Base-by-base conservation (phyloP, 306 rosid genomes). In the Trifolium subterraneum region DNA sequence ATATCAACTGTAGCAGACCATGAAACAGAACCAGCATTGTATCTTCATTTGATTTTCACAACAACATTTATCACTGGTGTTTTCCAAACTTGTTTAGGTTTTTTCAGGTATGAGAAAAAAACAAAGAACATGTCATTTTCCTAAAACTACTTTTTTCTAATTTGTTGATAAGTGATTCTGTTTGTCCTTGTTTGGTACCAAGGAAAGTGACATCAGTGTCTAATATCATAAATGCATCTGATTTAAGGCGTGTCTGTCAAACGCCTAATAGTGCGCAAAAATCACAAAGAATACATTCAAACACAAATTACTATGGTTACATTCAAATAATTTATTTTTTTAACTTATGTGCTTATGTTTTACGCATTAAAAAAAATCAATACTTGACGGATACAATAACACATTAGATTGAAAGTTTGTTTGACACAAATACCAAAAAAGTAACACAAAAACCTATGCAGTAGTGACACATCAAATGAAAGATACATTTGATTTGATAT, bases 11-110 rank as follows among this genome's bases (percentile, higher is more conserved):
- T 86, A 2, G 89, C 13, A 4, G 11, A 80, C 6, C 90, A 88
- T 1, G 51, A 10, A 0, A 0, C 51, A 1, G 68, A 93, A 0
- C 85, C 88, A 2, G 19, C 68, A 3, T 76, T 90, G 84, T 91
- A 75, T 71, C 81, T 93, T 68, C 92, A 85, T 39, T 75, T 93
- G 82, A 25, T 93, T 61, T 88, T 81, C 51, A 93, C 98, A 0
- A 52, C 98, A 8, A 77, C 93, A 33, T 81, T 93, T 27, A 2
- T 93, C 71, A 85, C 97, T 1, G 98, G 98, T 4, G 8, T 74
- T 33, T 77, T 93, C 47, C 97, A 93, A 35, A 10, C 87, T 3
- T 63, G 75, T 56, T 61, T 93, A 22, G 98, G 98, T 14, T 0
- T 86, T 68, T 86, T 93, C 78, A 85, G 98, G 98, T 93, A 1